Evolutionary conservation across 192 early-diverging fungal species (phyloP), one percentile per base, ranked within the genome.

Genomic region (Coemansia sp.): DNA sequence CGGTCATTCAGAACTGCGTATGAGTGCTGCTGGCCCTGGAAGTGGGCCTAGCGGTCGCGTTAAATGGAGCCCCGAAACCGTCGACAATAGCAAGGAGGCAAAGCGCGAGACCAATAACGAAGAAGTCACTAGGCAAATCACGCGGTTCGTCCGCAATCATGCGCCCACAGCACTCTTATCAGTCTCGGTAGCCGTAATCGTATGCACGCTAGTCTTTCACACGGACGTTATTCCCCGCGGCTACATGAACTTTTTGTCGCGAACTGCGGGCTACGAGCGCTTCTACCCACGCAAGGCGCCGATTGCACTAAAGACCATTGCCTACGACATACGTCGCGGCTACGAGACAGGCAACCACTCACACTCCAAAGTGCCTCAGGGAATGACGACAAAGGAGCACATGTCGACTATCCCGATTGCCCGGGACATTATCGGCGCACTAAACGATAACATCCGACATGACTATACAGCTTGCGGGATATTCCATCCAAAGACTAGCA

Each of bases 401-500:
- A 66, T 91, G 32, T 67, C 87, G 2, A 57, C 82, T 14, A 69
- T 84, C 25, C 86, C 89, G 8, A 82, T 86, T 51, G 86, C 87
- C 21, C 73, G 73, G 4, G 85, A 86, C 65, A 77, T 90, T 46
- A 74, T 82, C 4, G 75, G 70, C 2, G 66, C 85, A 6, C 70
- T 86, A 4, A 77, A 74, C 10, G 64, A 65, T 4, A 48, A 62
- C 3, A 53, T 90, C 15, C 82, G 80, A 10, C 89, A 90, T 61
- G 70, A 86, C 66, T 84, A 67, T 53, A 77, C 86, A 15, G 67
- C 84, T 29, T 92, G 90, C 42, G 88, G 86, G 1, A 27, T 90
- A 50, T 76, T 87, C 60, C 90, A 92, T 57, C 89, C 90, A 23
- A 60, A 85, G 36, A 81, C 84, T 10, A 77, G 68, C 12, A 80